A percentile compares a stretch with the other conserved stretches of the same genome.
These are phyloP conservation scores for Berkeleyomyces basicola DNA, from an alignment of 2,329 filamentous ascomycete species.

Conservation along the genomic window DNA sequence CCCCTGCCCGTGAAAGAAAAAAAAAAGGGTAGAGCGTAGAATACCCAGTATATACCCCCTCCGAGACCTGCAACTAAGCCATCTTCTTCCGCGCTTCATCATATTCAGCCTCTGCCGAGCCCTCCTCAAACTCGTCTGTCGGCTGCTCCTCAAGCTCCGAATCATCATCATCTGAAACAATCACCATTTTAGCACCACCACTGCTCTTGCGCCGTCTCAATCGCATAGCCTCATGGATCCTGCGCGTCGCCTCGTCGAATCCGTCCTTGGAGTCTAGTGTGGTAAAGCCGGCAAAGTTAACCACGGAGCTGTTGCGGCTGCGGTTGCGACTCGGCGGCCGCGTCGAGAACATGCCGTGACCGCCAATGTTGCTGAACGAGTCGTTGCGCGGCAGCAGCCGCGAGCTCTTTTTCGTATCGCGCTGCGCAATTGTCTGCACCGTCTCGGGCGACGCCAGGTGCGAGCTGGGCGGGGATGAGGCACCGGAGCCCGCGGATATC, in stretches of 20 bases:
- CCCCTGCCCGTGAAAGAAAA: neutral
- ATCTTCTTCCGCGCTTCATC: constrained; percentile 29
- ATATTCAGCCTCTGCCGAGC: constrained; percentile 27
- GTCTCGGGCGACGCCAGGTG: constrained; percentile 24
- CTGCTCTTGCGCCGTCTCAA: constrained; percentile 37
- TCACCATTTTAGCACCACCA: constrained; percentile 23
- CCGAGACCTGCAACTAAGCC: constrained; percentile 1
- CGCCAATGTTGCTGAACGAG: constrained; percentile 78
- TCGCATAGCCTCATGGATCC: constrained; percentile 73
- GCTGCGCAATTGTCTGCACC: constrained; percentile 26
- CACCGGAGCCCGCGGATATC: constrained; percentile 16
- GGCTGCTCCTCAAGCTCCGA: constrained; percentile 26
- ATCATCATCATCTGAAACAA: constrained; percentile 25
- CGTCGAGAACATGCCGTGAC: constrained; percentile 79
- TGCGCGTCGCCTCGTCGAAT: constrained; percentile 67
- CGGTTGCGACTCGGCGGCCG: constrained; percentile 66
- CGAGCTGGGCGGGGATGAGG: constrained; percentile 19
- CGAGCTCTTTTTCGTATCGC: constrained; percentile 37
- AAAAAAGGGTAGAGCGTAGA: neutral
- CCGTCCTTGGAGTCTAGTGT: constrained; percentile 48
- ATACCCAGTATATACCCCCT: neutral
- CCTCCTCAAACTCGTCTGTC: constrained; percentile 23
- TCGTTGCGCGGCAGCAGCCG: constrained; percentile 63
- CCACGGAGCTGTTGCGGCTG: constrained; percentile 27
- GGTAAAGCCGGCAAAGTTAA: constrained; percentile 38